Base-by-base conservation (phyloP, 306 rosid species). In the Glycine soja region DNA sequence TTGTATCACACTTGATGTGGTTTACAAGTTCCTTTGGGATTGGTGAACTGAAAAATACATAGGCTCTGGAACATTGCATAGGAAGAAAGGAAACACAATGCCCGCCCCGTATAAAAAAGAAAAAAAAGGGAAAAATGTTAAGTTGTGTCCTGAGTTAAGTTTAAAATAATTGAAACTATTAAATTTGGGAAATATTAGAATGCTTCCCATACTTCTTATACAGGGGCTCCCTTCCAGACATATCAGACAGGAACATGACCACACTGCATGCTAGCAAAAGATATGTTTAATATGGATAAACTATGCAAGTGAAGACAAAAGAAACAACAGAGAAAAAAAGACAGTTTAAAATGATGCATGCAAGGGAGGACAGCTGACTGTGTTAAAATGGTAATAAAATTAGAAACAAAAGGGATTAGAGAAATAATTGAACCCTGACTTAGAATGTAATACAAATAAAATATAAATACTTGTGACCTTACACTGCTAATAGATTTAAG, bases 141-240 rank as follows among this genome's bases (percentile, higher is more conserved):
- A 89, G 82, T 59, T 79, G 72, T 63, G 47, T 62, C 48, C 47
- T 48, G 46, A 42, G 14, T 73, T 40, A 65, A 71, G 54, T 69
- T 16, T 34, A 75, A 34, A 43, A 74, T 79, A 34, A 19, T 42
- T 43, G 81, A 19, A 72, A 62, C 47, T 10, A 70, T 13, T 42
- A 30, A 54, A 74, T 61, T 76, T 36, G 58, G 63, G 16, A 51
- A 77, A 75, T 71, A 59, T 12, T 6, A 61, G 54, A 72, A 72
- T 56, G 46, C 56, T 81, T 52, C 16, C 16, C 97, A 47, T 93
- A 95, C 99, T 91, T 95, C 87, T 78, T 93, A 88, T 95, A 95
- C 13, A 95, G 82, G 67, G 99, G 98, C 88, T 95, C 97, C 89
- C 94, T 93, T 85, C 99, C 99, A 69, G 99, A 93, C 98, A 95